These are phyloP conservation scores for Phytopythium sindhum DNA, from an alignment of 352 stramenopile species.

Conservation along the genomic window DNA sequence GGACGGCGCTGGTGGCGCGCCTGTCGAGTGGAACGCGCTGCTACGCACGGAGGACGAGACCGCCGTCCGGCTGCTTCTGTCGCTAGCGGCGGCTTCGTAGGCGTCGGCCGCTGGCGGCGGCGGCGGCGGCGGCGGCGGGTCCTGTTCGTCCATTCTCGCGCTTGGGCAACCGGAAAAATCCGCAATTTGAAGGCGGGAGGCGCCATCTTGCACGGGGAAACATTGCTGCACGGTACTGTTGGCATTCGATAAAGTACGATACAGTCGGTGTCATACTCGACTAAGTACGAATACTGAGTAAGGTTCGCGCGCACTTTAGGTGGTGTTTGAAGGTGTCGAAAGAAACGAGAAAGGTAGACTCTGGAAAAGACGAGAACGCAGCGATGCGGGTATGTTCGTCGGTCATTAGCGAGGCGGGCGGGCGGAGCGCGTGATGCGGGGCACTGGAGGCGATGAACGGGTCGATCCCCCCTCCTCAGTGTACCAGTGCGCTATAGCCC, in stretches of 20 bases:
- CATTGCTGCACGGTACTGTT: not conserved
- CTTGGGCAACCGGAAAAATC: not conserved
- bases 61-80: not conserved
- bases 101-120: constrained; percentile 3
- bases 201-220: not conserved
- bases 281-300: not conserved
- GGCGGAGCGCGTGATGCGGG: not conserved
- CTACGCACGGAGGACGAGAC: not conserved
- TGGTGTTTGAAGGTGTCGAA: not conserved
- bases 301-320: too few species aligned
- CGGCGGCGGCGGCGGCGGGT: constrained; percentile 24
- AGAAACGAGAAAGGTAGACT: not conserved
- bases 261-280: not conserved
- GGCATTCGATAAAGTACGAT: not conserved
- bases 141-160: constrained; percentile 13
- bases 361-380: not conserved
- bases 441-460: not conserved
- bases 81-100: not conserved
- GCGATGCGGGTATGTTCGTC: not conserved
- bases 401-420: not conserved
- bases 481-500: not conserved
- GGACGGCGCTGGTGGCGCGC: constrained; percentile 2
- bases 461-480: not conserved
- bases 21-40: not conserved
- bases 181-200: constrained; percentile 8